Evolutionary conservation across 2,329 filamentous ascomycete genomes (phyloP).

Genomic region (Colletotrichum paranaense): DNA sequence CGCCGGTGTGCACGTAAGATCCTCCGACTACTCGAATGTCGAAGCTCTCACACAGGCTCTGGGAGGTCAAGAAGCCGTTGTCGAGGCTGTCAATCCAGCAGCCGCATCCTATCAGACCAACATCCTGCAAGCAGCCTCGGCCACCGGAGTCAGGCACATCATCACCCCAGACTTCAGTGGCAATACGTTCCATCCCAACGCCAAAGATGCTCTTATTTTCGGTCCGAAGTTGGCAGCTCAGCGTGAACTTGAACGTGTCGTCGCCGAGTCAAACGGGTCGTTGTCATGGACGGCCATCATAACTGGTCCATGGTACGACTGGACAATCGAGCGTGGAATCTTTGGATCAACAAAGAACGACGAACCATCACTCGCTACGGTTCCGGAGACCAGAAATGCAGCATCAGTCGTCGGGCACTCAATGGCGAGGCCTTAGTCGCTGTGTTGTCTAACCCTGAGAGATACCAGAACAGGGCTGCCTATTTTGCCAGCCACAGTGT

Average conservation of each 20-base stretch:
- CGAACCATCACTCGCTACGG: conserved; percentile 31
- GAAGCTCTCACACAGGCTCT: conserved; percentile 42
- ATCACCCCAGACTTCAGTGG: conserved; percentile 40
- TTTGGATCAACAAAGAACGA: conserved; percentile 37
- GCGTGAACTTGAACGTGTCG: conserved; percentile 38
- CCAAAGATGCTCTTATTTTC: conserved; percentile 32
- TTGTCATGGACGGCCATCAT: conserved; percentile 40
- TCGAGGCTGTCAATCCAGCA: conserved; percentile 43
- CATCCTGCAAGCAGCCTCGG: conserved; percentile 36
- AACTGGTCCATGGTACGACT: conserved; percentile 38
- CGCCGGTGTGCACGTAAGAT: conserved; percentile 47
- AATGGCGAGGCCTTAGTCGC: conserved; percentile 29
- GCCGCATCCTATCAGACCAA: conserved; percentile 35
- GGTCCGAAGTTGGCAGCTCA: conserved; percentile 36
- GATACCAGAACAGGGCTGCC: conserved; percentile 2
- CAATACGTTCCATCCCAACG: conserved; percentile 37
- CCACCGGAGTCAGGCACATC: conserved; percentile 35
- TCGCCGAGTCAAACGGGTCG: background rate
- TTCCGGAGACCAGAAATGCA: conserved; percentile 21
- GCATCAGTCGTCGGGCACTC: conserved; percentile 21
- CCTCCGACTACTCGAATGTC: conserved; percentile 59
- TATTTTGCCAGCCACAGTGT: conserved; percentile 28
- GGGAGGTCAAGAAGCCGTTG: conserved; percentile 45
- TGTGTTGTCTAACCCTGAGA: conserved; percentile 7
- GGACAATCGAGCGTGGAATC: conserved; percentile 33